Conservation (phyloP, 805 yeast species). For the Yarrowia yakushimensis region DNA sequence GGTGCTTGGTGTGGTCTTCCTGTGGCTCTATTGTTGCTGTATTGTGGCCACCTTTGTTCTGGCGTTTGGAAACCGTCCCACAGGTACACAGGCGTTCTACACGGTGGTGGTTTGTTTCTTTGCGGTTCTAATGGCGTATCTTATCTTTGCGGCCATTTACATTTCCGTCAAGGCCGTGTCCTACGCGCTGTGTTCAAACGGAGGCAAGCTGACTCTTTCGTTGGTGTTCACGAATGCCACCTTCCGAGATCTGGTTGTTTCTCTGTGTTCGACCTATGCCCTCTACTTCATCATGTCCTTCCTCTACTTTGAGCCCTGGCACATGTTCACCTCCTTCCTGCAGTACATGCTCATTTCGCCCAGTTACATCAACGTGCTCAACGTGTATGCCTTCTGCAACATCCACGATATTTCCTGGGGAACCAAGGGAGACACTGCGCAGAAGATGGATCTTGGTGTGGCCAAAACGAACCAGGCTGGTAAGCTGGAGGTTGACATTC, state of each 20-base stretch:
- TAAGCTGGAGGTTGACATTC: slow-evolving; percentile 48
- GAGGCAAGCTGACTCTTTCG: slow-evolving; percentile 40
- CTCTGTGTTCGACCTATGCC: slow-evolving; percentile 77
- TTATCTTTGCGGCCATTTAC: slow-evolving; percentile 81
- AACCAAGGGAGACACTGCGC: slow-evolving; percentile 75
- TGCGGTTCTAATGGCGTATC: slow-evolving; percentile 83
- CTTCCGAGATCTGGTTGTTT: slow-evolving; percentile 83
- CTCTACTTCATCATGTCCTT: slow-evolving; percentile 76
- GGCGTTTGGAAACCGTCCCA: slow-evolving; percentile 91
- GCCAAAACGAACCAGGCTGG: slow-evolving; percentile 70
- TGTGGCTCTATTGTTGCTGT: slow-evolving; percentile 82
- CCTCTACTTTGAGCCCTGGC: slow-evolving; percentile 85
- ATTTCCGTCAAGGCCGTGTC: slow-evolving; percentile 72
- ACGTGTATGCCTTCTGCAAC: slow-evolving; percentile 93
- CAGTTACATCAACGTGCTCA: slow-evolving; percentile 82
- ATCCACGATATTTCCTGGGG: slow-evolving; percentile 98
- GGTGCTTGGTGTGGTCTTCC: slow-evolving; percentile 68
- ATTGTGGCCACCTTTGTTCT: slow-evolving; percentile 81
- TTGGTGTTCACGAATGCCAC: slow-evolving; percentile 61
- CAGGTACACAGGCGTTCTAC: slow-evolving; percentile 81
- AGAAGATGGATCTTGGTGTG: slow-evolving; percentile 70
- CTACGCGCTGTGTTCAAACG: slow-evolving; percentile 47
- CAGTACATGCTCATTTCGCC: slow-evolving; percentile 87
- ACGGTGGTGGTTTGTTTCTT: slow-evolving; percentile 70
- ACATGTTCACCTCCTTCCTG: slow-evolving; percentile 79